These are phyloP conservation scores for Melanogaster broomeanus DNA, from an alignment of 768 basidiomycete genomes.

Conservation along the genomic window DNA sequence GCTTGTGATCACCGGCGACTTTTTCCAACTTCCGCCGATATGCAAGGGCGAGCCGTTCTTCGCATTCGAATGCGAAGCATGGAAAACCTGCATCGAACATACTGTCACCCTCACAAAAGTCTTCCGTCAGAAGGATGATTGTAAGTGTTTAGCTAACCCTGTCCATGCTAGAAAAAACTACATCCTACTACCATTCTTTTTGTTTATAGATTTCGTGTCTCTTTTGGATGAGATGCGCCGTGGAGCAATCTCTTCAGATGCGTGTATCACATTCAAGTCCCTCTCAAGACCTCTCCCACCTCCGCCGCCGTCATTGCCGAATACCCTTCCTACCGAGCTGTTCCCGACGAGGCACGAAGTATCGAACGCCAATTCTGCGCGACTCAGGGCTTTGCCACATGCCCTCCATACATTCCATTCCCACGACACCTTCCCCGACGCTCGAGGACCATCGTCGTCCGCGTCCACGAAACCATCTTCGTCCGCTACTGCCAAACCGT, in stretches of 20 bases:
- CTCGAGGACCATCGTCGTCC: background rate
- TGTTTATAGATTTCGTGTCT: constrained; percentile 60
- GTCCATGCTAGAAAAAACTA: no score
- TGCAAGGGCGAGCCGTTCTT: constrained; percentile 52
- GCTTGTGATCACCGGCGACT: constrained; percentile 58
- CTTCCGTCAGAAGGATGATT: constrained; percentile 72
- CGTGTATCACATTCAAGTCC: constrained; percentile 48
- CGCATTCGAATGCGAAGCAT: constrained; percentile 60
- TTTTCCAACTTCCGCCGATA: constrained; percentile 61
- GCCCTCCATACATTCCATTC: constrained; percentile 46
- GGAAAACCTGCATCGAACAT: constrained; percentile 46
- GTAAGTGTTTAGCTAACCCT: constrained; percentile 37
- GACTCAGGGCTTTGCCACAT: constrained; percentile 50
- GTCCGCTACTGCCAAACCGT: background rate
- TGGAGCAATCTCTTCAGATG: constrained; percentile 50
- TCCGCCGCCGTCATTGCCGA: constrained; percentile 26
- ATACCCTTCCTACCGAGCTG: constrained; percentile 49
- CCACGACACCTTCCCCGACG: constrained; percentile 45
- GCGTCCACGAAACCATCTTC: constrained; percentile 2
- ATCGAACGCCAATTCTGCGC: constrained; percentile 57
- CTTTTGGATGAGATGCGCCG: constrained; percentile 78
- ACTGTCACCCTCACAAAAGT: constrained; percentile 72
- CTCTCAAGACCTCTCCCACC: constrained; percentile 38
- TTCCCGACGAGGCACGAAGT: constrained; percentile 74
- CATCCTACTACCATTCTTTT: background rate